Evolutionary conservation across 2,329 filamentous ascomycete genomes (phyloP).

Genomic region (Colletotrichum chrysophilum): DNA sequence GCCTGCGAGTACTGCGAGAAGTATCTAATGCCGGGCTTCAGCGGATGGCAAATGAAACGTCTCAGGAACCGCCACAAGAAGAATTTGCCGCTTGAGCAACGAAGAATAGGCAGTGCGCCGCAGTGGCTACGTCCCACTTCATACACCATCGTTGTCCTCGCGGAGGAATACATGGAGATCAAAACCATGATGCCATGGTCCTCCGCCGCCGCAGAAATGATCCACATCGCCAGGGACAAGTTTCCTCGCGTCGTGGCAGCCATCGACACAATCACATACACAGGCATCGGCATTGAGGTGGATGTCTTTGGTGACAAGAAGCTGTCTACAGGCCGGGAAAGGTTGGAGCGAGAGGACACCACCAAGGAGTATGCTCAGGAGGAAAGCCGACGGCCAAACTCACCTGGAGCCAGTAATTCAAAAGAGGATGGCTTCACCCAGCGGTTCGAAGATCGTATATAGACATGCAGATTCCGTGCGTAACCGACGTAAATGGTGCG

Average conservation of each 20-base stretch:
- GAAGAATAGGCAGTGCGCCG: constrained; percentile 41
- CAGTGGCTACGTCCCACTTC: constrained; percentile 43
- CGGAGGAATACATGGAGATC: constrained; percentile 55
- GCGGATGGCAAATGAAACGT: constrained; percentile 65
- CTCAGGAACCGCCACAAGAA: constrained; percentile 26
- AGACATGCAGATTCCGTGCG: not conserved
- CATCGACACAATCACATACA: constrained; percentile 29
- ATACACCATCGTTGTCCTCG: constrained; percentile 53
- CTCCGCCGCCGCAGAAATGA: constrained; percentile 42
- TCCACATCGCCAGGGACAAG: constrained; percentile 40
- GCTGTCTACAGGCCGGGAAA: not conserved
- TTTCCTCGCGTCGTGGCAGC: constrained; percentile 48
- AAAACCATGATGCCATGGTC: constrained; percentile 56
- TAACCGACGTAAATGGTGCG: not conserved
- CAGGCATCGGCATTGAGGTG: constrained; percentile 26
- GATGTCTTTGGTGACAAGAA: constrained; percentile 21
- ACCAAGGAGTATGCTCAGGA: not conserved
- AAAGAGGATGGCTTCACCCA: not conserved
- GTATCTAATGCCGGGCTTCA: constrained; percentile 79
- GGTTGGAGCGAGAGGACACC: not conserved
- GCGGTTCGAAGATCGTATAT: not conserved
- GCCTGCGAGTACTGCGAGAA: constrained; percentile 80
- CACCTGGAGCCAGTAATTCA: not conserved
- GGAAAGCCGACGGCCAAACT: not conserved
- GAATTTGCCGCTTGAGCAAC: constrained; percentile 42